Base-by-base conservation (phyloP, 169 alveolate species). In the Besnoitia besnoiti region DNA sequence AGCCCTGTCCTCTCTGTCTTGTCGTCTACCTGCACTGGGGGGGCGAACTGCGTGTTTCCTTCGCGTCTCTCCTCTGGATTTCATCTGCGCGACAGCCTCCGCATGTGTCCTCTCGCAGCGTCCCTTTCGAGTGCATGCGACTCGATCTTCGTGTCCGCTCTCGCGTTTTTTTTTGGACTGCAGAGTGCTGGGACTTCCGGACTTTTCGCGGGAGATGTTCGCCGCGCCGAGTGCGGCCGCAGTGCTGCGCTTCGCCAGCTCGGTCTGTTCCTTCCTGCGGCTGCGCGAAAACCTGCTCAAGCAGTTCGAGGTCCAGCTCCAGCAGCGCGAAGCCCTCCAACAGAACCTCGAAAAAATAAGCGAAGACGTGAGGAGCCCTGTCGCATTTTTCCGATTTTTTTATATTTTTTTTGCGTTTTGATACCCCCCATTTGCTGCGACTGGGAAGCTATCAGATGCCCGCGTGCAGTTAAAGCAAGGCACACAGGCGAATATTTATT, bases 141-240 rank as follows among this genome's bases (percentile, higher is more conserved):
- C 62, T 10, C 62, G 19, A 10, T 50, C 62, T 19, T 10, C 62
- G 19, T 19, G 62, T 19, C 62, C 62, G 62, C 19, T 19, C 76
- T n/a, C 10, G 76, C 76, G 3, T n/a, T 61, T 50, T 50, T 50
- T n/a, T n/a, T n/a, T n/a, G n/a, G n/a, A n/a, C 76, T 85, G 90
- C 85, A 50, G 79, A 27, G 88, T 89, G 44, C 67, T 89, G 67
- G 92, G 92, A 35, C 76, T 89, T 40, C 88, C 92, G 39, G 75
- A 62, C 0, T 89, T 89, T 37, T 7, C 73, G 8, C 10, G 92
- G 16, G 92, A 89, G 33, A 51, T 49, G 3, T 75, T 89, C 47
- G 73, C 79, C 10, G n/a, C 73, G 62, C 92, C 92, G 42, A 89
- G 51, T 8, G 75, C 92, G 50, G 37, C 21, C 59, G 79, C 27